Base-by-base conservation (phyloP, 352 stramenopile species). In the Globisporangium orthogonon region DNA sequence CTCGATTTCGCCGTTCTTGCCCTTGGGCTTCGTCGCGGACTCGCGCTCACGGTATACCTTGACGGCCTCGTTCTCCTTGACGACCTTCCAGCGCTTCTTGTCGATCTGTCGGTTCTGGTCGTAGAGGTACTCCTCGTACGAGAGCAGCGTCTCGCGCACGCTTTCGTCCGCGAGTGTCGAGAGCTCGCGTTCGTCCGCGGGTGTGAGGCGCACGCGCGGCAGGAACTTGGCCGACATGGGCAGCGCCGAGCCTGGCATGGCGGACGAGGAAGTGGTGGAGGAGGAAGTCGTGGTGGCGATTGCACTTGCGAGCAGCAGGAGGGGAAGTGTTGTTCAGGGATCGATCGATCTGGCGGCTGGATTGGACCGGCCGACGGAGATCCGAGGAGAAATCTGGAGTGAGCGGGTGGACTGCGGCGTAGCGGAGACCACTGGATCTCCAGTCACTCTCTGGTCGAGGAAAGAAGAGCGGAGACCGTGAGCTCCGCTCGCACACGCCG, bases 71-170 rank as follows among this genome's bases (percentile, higher is more conserved):
- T 63, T 71, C 43, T 68, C 60, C 1, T 63, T 60, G 2, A 73
- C 56, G 37, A 67, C 52, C 54, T 80, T 80, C 73, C 73, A 83
- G 2, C 58, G 65, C 0, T 56, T 47, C 0, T 40, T 35, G 46
- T 79, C 65, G 10, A 79, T 43, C n/a, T 52, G 44, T 29, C 62
- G 62, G 18, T 62, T 46, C 41, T 60, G 54, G 23, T 56, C 56
- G 43, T 78, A 68, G 28, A 76, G 43, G 23, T 78, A 67, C 15
- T 74, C 64, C 49, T 81, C 74, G 58, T 78, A 81, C 30, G 69
- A 51, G 4, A 53, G 63, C n/a, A 74, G 53, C 58, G 66, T 66
- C 52, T 79, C 73, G 41, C 49, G 57, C 35, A 74, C 51, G 33
- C 66, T 73, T 45, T 82, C 71, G 41, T 67, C 43, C 7, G 66